Percentiles rank a stretch among this genome's conserved stretches.
Evolutionary conservation across 1,284 basidiomycete genomes (phyloP).

Genomic region (Gymnopus androsaceus): DNA sequence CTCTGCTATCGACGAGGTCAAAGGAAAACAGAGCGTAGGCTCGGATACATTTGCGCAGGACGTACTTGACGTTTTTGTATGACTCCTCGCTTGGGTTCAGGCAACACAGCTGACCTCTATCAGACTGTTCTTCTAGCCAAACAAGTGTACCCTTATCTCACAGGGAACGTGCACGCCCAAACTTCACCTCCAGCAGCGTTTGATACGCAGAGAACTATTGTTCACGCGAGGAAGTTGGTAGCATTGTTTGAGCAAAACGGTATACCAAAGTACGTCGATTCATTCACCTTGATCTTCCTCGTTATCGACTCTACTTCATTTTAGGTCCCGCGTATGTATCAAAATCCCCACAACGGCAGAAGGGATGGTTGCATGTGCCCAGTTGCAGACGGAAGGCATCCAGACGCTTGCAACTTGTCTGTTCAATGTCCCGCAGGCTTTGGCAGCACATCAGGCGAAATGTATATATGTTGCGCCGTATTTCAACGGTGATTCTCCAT

Average conservation of each 20-base stretch:
- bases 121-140: slow-evolving; percentile 50
- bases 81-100: slow-evolving; percentile 11
- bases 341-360: slow-evolving; percentile 53
- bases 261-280: slow-evolving; percentile 39
- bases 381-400: slow-evolving; percentile 41
- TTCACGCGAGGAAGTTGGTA: slow-evolving; percentile 46
- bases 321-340: slow-evolving; percentile 42
- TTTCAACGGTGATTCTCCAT: slow-evolving; percentile 42
- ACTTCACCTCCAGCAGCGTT: slow-evolving; percentile 46
- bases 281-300: not conserved
- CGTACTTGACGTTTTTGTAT: slow-evolving; percentile 44
- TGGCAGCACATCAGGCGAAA: slow-evolving; percentile 48
- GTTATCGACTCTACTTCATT: not conserved
- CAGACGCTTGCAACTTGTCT: slow-evolving; percentile 50
- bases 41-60: slow-evolving; percentile 35
- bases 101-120: not conserved
- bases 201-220: slow-evolving; percentile 45
- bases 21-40: slow-evolving; percentile 19
- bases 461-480: slow-evolving; percentile 52
- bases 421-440: slow-evolving; percentile 48
- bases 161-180: slow-evolving; percentile 48
- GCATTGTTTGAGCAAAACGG: slow-evolving; percentile 44
- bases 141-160: slow-evolving; percentile 45
- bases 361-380: slow-evolving; percentile 45
- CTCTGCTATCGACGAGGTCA: slow-evolving; percentile 37